Base-by-base conservation (phyloP, 768 basidiomycete genomes). In the Tephrocybe rancida region DNA sequence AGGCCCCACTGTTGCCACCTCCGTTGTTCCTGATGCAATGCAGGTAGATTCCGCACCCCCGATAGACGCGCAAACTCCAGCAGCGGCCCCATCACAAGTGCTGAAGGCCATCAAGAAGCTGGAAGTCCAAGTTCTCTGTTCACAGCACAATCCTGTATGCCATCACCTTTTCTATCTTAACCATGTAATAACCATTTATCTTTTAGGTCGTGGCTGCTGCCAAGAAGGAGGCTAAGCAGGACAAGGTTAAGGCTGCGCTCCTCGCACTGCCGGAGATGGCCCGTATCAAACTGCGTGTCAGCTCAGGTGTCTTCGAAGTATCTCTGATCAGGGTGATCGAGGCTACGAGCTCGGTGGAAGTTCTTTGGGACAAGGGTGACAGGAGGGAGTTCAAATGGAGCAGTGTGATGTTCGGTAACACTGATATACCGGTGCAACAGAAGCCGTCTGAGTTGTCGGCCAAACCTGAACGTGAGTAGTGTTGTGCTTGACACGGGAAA, bases 121-220 rank as follows among this genome's bases (percentile, higher is more conserved):
- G 7, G 85, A 86, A 60, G 81, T 92, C 3, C 84, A 91, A 59
- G 75, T 93, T 11, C 69, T 95, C 3, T 98, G 95, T 65, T 73
- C 86, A 1, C 87, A 90, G 61, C 95, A 98, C 65, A 98, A 97
- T 62, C 94, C 94, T 8, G 95, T 95, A 66, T 57, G 92, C 77
- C 37, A 14, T n/a, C 47, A 48, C 35, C 44, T 37, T 45, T 30
- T n/a, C 29, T 11, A 37, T 45, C 41, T 24, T 13, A 9, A 16
- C 8, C 14, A 37, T 7, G 4, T 16, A 6, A 9, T 37, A 16
- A 37, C 35, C 18, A 46, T 44, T 44, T 24, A 42, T 13, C 10
- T 4, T 42, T 11, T 59, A 95, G 93, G 85, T 80, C 42, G 74
- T 90, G 49, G 81, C 88, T 24, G 88, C 90, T 38, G 82, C 81